Evolutionary conservation across 768 basidiomycete genomes (phyloP).

Genomic region (Dioszegia crocea): DNA sequence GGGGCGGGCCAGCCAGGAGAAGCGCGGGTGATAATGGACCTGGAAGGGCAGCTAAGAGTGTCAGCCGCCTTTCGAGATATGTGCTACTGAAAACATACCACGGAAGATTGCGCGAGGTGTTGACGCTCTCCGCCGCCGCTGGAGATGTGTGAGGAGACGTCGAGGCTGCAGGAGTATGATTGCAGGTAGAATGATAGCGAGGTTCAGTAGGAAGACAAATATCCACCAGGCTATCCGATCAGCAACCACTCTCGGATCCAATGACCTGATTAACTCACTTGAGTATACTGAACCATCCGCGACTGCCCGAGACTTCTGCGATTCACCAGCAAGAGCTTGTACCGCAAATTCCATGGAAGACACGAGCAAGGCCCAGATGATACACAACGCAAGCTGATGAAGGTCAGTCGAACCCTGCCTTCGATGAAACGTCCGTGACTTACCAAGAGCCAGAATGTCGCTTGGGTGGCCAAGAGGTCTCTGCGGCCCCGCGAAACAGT

Average conservation of each 20-base stretch:
- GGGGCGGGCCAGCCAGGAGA: constrained; percentile 62
- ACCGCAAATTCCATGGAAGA: constrained; percentile 69
- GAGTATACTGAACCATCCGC: constrained; percentile 71
- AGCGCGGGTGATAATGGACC: constrained; percentile 66
- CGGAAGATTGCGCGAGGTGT: constrained; percentile 77
- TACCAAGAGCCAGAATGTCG: constrained; percentile 25
- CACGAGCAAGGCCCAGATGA: constrained; percentile 63
- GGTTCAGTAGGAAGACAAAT: constrained; percentile 54
- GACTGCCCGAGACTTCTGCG: constrained; percentile 52
- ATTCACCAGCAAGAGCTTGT: constrained; percentile 56
- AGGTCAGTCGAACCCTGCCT: neutral
- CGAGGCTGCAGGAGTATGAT: constrained; percentile 68
- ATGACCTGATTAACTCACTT: too few species aligned
- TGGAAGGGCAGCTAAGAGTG: constrained; percentile 62
- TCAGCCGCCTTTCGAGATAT: neutral
- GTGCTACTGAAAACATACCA: constrained; percentile 54
- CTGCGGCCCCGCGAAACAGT: constrained; percentile 11
- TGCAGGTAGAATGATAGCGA: constrained; percentile 68
- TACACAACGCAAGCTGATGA: constrained; percentile 48
- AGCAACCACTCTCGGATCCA: neutral
- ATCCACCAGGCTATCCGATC: constrained; percentile 31
- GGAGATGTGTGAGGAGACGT: constrained; percentile 59
- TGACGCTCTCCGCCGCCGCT: constrained; percentile 56
- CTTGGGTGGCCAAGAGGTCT: constrained; percentile 15
- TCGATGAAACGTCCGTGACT: neutral